These are phyloP conservation scores for Cadophora sp. DNA, from an alignment of 2,329 filamentous ascomycete species.

Conservation along the genomic window DNA sequence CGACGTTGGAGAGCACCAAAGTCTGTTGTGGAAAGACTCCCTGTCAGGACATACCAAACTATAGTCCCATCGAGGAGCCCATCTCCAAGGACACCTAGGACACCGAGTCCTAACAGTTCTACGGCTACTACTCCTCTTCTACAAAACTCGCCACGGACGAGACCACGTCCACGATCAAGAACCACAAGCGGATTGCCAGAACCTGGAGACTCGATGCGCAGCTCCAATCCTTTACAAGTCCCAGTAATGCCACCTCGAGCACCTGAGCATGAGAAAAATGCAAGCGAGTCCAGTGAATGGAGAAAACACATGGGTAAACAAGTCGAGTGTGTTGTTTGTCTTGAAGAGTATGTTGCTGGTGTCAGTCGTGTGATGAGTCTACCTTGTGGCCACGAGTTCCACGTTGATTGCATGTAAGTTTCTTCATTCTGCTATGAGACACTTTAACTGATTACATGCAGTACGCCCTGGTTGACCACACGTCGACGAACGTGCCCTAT, in stretches of 20 bases:
- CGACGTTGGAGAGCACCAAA: constrained; percentile 97
- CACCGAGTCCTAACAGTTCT: constrained; percentile 68
- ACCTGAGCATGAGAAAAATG: constrained; percentile 56
- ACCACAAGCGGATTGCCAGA: constrained; percentile 68
- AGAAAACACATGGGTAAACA: constrained; percentile 71
- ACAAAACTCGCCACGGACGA: constrained; percentile 57
- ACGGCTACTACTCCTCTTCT: constrained; percentile 84
- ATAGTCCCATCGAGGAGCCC: constrained; percentile 68
- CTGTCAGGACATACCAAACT: constrained; percentile 93
- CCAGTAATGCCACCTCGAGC: constrained; percentile 34
- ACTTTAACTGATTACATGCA: constrained; percentile 47
- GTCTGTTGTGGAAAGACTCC: constrained; percentile 91
- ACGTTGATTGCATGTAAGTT: constrained; percentile 95
- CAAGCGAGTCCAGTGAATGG: constrained; percentile 60
- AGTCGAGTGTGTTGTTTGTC: constrained; percentile 92
- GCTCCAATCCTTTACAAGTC: constrained; percentile 46
- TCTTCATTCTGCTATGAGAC: constrained; percentile 15
- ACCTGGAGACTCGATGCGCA: constrained; percentile 54
- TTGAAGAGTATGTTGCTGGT: constrained; percentile 96
- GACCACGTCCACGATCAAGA: constrained; percentile 67
- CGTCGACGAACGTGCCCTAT: constrained; percentile 97
- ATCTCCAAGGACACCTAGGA: constrained; percentile 52
- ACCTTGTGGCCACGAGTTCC: constrained; percentile 97
- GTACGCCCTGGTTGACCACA: constrained; percentile 96
- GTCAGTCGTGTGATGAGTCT: constrained; percentile 96